A percentile compares a stretch with the other conserved stretches of the same genome.
These are phyloP conservation scores for Moesziomyces globuligerus DNA, from an alignment of 1,284 basidiomycete species.

Conservation along the genomic window DNA sequence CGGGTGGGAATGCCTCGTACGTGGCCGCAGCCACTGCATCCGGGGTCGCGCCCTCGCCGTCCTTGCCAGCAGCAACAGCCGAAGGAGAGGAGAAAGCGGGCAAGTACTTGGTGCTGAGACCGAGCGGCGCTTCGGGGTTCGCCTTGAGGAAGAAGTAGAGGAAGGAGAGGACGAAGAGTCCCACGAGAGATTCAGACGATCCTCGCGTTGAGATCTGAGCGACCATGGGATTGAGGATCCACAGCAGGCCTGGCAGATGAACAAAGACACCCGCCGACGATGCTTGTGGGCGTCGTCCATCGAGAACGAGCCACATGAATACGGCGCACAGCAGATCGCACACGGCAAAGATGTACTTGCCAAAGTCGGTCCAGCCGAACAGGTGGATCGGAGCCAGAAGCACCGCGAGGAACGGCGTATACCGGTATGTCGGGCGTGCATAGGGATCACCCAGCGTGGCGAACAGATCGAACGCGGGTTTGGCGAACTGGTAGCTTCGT, in stretches of 20 bases:
- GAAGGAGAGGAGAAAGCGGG: conserved; percentile 12
- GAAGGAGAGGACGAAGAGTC: conserved; percentile 80
- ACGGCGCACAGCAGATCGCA: conserved; percentile 84
- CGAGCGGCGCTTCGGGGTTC: conserved; percentile 53
- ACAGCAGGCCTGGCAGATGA: conserved; percentile 72
- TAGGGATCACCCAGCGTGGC: conserved; percentile 78
- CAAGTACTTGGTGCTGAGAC: conserved; percentile 11
- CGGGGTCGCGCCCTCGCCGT: not conserved
- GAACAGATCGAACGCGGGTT: conserved; percentile 49
- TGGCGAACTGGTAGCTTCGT: conserved; percentile 38
- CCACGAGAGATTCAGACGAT: conserved; percentile 89
- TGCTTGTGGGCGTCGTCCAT: conserved; percentile 41
- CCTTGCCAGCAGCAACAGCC: not conserved
- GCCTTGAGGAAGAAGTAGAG: conserved; percentile 68
- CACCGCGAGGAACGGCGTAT: conserved; percentile 90
- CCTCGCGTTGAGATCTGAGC: conserved; percentile 96
- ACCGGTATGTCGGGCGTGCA: conserved; percentile 90
- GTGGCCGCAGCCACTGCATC: conserved; percentile 1
- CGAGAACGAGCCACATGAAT: conserved; percentile 78
- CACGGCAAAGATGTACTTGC: conserved; percentile 87
- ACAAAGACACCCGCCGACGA: conserved; percentile 32
- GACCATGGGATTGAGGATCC: conserved; percentile 90
- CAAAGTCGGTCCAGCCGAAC: conserved; percentile 67
- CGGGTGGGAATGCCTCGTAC: conserved; percentile 36
- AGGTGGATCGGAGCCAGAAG: conserved; percentile 82